Percentiles rank a stretch among this genome's conserved stretches.
phyloP scores from a whole-genome alignment of 208 protist genomes.

The Porcisia hertigi region DNA sequence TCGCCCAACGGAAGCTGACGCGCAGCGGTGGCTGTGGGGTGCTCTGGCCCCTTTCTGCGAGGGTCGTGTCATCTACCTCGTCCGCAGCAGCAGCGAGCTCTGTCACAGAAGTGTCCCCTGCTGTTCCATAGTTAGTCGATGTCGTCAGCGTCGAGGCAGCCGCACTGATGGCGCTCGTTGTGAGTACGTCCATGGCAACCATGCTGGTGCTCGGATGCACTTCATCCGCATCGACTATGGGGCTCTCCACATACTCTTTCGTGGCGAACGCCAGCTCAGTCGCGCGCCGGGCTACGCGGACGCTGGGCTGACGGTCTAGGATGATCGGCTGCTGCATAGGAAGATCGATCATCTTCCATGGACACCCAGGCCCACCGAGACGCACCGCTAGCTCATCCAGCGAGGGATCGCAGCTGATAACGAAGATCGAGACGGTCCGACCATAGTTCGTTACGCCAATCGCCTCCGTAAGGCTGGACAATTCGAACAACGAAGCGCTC shows the following conservation, averaged over 20 bases:
- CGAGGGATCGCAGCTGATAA: slow-evolving; percentile 27
- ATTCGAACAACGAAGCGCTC: slow-evolving; percentile 35
- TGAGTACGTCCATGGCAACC: slow-evolving; percentile 31
- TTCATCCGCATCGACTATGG: slow-evolving; percentile 21
- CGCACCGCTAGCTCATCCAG: slow-evolving; percentile 39
- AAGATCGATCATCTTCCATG: slow-evolving; percentile 45
- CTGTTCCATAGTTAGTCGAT: too few species aligned
- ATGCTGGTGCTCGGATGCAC: slow-evolving; percentile 10
- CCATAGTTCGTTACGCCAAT: slow-evolving; percentile 36
- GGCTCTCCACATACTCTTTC: slow-evolving; percentile 12
- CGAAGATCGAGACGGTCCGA: slow-evolving; percentile 35
- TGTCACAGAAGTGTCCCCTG: background rate
- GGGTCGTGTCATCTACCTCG: background rate
- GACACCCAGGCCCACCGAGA: slow-evolving; percentile 54
- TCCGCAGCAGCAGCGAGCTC: slow-evolving; percentile 6
- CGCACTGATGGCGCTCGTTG: slow-evolving; percentile 10
- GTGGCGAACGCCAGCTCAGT: slow-evolving; percentile 50
- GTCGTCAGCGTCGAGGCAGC: slow-evolving; percentile 17
- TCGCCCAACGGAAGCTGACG: slow-evolving; percentile 29
- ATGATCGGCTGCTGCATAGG: slow-evolving; percentile 43
- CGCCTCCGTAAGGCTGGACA: slow-evolving; percentile 44
- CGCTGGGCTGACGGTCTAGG: slow-evolving; percentile 17
- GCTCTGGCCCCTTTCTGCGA: background rate
- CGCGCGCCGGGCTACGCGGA: slow-evolving; percentile 20
- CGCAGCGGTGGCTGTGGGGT: slow-evolving; percentile 10